Evolutionary conservation across 1,284 basidiomycete species (phyloP), one percentile per base, ranked within the genome.

Genomic region (Ceratobasidium sp.): DNA sequence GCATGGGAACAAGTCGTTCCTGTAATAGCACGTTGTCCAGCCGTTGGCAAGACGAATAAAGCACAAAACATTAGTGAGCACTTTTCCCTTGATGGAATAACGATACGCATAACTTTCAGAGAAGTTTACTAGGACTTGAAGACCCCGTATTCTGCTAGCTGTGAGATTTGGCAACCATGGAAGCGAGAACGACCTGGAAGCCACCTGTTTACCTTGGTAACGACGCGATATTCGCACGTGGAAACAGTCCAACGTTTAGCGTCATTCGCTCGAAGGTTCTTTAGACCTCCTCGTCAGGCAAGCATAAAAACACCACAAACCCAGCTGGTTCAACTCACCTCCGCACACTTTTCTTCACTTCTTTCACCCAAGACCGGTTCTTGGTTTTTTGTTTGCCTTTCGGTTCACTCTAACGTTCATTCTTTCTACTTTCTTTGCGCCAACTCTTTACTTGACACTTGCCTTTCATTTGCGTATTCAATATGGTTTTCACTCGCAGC

Each of bases 341-440:
- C 22, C 62, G 69, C 69, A 62, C 57, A 19, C 82, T 82, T 81
- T 80, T 82, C 81, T 80, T 84, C 82, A 79, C 79, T 76, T 77
- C 73, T 56, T 65, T 64, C 80, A n/a, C 82, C 81, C 86, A 87
- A 87, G 87, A 87, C 87, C 84, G 87, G 87, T 84, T 87, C 86
- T 87, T 88, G 86, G 83, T 82, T 77, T 78, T 79, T 78, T 41
- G 8, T 81, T 78, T 76, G 78, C 75, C 79, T 78, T 78, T 78
- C 75, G 74, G 72, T 76, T 80, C 75, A 75, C 74, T 80, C 22
- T 63, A 22, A 44, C 50, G 17, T 72, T 72, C 53, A 19, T 62
- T 60, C 60, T 60, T 19, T 53, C n/a, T n/a, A 50, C 57, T 33
- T 62, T 72, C 54, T 33, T 72, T 62, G 19, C n/a, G 59, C 67